Evolutionary conservation across 1,284 basidiomycete species (phyloP), one percentile per base, ranked within the genome.

Genomic region (Leccinum fuscescens): DNA sequence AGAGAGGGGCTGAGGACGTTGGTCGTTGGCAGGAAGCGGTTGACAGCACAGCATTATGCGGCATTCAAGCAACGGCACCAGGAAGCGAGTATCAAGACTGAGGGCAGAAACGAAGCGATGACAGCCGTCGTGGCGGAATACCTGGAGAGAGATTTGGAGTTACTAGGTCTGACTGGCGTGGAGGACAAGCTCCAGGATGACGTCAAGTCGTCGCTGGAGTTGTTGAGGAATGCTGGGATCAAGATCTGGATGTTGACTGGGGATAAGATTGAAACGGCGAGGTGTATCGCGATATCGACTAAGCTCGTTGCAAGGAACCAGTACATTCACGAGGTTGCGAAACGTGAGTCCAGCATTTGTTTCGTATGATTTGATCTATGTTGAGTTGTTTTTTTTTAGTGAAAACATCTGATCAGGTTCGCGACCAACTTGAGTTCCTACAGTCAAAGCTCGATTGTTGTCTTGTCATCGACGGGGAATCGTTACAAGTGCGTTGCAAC

Each of bases 161-260:
- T 99, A 29, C 78, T 98, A 5, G 96, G 96, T 2, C 76, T 99
- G 63, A 99, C 97, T 0, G 97, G 96, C 29, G 97, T 99, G 2
- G 97, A 99, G 75, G 97, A 99, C 75, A 98, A 98, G 76, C 78
- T 99, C 59, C 97, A 99, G 70, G 96, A 98, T 61, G 96, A 96
- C 44, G 96, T 99, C 67, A 96, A 93, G 75, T 86, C 89, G 46
- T 98, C 97, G 0, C 77, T 99, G 62, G 97, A 99, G 77, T 73
- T 98, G 54, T 76, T 99, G 65, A 81, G 96, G 64, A 99, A 99
- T 72, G 97, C 96, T 0, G 96, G 96, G 2, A 89, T 99, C 77
- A 98, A 94, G 80, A 98, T 99, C 59, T 99, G 97, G 97, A 99
- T 99, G 97, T 80, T 99, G 68, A 99, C 97, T 0, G 97, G 97